phyloP scores from a whole-genome alignment of 1,284 basidiomycete species.

The Laetiporus sulphureus region DNA sequence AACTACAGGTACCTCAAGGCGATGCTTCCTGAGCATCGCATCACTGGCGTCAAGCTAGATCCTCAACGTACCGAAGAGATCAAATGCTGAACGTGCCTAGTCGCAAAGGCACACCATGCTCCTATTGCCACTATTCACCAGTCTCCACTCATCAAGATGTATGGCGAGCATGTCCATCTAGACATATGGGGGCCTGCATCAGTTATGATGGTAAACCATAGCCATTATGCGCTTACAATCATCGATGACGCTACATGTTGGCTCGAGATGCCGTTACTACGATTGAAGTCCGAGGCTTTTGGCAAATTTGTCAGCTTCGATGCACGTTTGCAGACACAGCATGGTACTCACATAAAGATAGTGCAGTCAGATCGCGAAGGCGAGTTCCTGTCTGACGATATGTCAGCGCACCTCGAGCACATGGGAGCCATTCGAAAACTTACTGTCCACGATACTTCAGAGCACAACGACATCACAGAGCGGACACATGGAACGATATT shows the following conservation, averaged over 20 bases:
- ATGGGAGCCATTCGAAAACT: conserved; percentile 8
- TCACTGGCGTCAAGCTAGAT: conserved; percentile 25
- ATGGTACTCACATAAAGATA: conserved; percentile 5
- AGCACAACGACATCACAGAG: conserved; percentile 32
- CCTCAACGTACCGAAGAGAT: too few relatives aligned
- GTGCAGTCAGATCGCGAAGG: conserved; percentile 15
- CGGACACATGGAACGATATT: conserved; percentile 16
- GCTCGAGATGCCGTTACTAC: too few relatives aligned
- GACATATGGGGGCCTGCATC: conserved; percentile 33
- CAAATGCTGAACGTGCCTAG: conserved; percentile 21
- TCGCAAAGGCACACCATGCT: conserved; percentile 24
- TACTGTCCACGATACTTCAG: neutral
- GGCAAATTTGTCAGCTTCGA: too few relatives aligned
- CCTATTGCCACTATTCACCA: conserved; percentile 25
- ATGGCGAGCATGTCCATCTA: conserved; percentile 29
- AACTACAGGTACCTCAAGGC: conserved; percentile 4
- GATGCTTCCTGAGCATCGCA: conserved; percentile 22
- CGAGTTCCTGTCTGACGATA: conserved; percentile 10
- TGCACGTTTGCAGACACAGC: conserved; percentile 8
- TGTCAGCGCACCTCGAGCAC: conserved; percentile 6
- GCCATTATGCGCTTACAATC: conserved; percentile 20
- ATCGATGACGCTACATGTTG: too few relatives aligned
- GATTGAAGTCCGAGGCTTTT: too few relatives aligned
- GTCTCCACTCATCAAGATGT: conserved; percentile 20
- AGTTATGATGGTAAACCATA: conserved; percentile 17